Percentiles rank a stretch among this genome's conserved stretches.
Conservation (phyloP, 148 eudicot genomes). For the Heliamphora exappendiculata region DNA sequence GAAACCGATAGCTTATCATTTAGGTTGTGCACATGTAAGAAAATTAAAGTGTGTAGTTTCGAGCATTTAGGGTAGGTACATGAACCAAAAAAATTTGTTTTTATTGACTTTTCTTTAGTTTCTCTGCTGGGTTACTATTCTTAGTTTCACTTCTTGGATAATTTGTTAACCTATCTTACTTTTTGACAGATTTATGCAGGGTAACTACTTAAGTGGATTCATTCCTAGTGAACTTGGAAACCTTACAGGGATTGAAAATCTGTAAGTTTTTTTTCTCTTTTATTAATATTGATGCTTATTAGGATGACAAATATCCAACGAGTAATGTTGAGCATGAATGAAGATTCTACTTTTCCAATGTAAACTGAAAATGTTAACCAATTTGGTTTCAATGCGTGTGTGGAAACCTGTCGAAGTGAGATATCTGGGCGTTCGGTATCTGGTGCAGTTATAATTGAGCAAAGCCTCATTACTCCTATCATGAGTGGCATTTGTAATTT, state of each 20-base stretch:
- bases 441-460: background rate
- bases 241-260: conserved; percentile 62
- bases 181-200: conserved; percentile 75
- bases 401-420: background rate
- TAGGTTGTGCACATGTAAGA: background rate
- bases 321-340: background rate
- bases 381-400: background rate
- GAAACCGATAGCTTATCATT: background rate
- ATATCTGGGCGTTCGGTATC: background rate
- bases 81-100: background rate
- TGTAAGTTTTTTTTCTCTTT: conserved; percentile 46
- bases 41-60: background rate
- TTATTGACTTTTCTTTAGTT: background rate
- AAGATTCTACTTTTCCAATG: conserved; percentile 8
- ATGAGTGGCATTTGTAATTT: background rate
- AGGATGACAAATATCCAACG: background rate
- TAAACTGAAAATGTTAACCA: background rate
- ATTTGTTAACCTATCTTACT: conserved; percentile 4
- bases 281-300: background rate
- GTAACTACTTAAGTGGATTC: conserved; percentile 71
- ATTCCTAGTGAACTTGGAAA: conserved; percentile 79
- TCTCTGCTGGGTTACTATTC: background rate
- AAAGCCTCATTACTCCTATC: background rate
- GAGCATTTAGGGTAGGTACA: conserved; percentile 9
- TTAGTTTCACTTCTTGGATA: background rate